Evolutionary conservation across 2,329 filamentous ascomycete species (phyloP).

Genomic region (Bipolaris sorokiniana): DNA sequence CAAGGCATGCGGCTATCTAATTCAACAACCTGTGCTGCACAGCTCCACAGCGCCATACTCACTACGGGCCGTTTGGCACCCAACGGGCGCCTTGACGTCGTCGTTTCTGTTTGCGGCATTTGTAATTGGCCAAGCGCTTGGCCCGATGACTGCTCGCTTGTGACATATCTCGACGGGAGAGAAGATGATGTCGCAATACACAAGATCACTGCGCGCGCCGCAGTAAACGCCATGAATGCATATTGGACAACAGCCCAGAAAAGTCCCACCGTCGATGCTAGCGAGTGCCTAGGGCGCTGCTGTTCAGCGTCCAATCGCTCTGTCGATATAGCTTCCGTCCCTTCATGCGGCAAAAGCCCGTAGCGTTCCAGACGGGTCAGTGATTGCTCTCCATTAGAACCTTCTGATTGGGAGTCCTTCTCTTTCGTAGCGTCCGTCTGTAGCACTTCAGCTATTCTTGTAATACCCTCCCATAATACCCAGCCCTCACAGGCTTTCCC

Average conservation of each 20-base stretch:
- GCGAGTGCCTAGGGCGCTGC: constrained; percentile 22
- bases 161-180: constrained; percentile 62
- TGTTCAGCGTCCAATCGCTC: constrained; percentile 23
- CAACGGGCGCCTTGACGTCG: constrained; percentile 41
- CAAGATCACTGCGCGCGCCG: constrained; percentile 68
- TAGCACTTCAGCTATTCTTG: constrained; percentile 67
- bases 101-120: constrained; percentile 34
- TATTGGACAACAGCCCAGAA: constrained; percentile 65
- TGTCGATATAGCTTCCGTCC: constrained; percentile 29
- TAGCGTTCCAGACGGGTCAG: constrained; percentile 61
- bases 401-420: constrained; percentile 37
- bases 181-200: constrained; percentile 72
- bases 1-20: constrained; percentile 86
- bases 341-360: constrained; percentile 56
- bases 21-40: constrained; percentile 73
- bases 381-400: constrained; percentile 33
- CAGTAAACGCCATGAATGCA: constrained; percentile 59
- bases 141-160: constrained; percentile 38
- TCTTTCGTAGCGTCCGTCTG: constrained; percentile 42
- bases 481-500: constrained; percentile 85
- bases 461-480: constrained; percentile 84
- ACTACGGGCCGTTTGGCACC: constrained; percentile 68
- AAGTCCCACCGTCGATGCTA: constrained; percentile 40
- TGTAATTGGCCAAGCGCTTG: constrained; percentile 43
- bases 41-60: constrained; percentile 78